Conservation (phyloP, 176 grass and related monocot species). For the Bolboschoenus planiculmis region DNA sequence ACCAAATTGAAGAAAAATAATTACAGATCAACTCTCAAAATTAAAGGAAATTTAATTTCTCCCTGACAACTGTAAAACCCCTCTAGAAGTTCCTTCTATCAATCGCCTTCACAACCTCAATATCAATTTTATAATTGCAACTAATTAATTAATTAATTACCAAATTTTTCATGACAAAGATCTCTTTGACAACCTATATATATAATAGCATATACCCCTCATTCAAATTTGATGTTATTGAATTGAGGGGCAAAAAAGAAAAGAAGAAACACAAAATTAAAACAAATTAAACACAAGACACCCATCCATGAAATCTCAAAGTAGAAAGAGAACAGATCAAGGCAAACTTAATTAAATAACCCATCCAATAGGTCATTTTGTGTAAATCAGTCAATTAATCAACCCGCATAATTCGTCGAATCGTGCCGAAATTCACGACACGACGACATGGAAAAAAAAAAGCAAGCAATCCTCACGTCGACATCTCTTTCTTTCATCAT, state of each 20-base stretch:
- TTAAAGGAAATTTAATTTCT: neutral
- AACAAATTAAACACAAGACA: neutral
- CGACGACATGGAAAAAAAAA: neutral
- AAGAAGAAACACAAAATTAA: too few relatives aligned
- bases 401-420: neutral
- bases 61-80: neutral
- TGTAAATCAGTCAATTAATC: constrained; percentile 4
- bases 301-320: neutral
- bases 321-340: neutral
- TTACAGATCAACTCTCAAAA: constrained; percentile 11
- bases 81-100: neutral
- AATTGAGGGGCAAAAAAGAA: neutral
- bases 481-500: neutral
- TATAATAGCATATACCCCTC: constrained; percentile 10
- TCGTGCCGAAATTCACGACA: neutral
- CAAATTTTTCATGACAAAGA: neutral
- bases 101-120: constrained; percentile 8
- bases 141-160: neutral
- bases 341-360: neutral
- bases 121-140: neutral
- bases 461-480: neutral
- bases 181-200: neutral
- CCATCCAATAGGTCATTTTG: constrained; percentile 18
- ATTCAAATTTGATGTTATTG: neutral
- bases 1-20: neutral